Percentiles rank a stretch among this genome's conserved stretches.
Conservation (phyloP, 805 yeast genomes). For the Myxozyma neglecta region DNA sequence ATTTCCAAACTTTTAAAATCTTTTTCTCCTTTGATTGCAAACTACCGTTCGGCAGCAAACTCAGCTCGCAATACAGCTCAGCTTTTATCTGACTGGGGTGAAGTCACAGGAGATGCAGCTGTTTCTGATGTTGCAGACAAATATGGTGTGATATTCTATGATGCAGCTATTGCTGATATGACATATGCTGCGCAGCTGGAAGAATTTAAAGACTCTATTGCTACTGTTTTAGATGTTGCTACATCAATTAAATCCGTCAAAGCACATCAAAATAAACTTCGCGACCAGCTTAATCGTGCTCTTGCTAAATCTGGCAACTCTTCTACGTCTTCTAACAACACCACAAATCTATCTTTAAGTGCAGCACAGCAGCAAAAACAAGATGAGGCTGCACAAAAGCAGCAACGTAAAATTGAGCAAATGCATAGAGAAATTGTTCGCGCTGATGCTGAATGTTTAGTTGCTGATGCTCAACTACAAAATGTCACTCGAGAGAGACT, state of each 20-base stretch:
- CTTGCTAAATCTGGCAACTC: background rate
- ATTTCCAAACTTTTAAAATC: slow-evolving; percentile 22
- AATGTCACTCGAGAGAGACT: slow-evolving; percentile 85
- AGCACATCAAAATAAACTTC: slow-evolving; percentile 76
- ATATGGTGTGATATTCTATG: slow-evolving; percentile 77
- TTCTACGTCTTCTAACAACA: background rate
- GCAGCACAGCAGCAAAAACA: background rate
- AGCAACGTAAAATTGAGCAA: slow-evolving; percentile 63
- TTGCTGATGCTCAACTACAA: slow-evolving; percentile 88
- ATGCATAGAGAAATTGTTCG: slow-evolving; percentile 87
- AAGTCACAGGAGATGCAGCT: slow-evolving; percentile 77
- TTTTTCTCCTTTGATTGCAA: slow-evolving; percentile 2
- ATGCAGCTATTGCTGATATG: slow-evolving; percentile 83
- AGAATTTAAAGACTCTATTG: slow-evolving; percentile 79
- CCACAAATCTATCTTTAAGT: background rate
- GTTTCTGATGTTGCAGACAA: slow-evolving; percentile 82
- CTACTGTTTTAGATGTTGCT: slow-evolving; percentile 80
- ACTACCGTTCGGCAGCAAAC: slow-evolving; percentile 10
- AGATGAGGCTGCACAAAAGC: slow-evolving; percentile 40
- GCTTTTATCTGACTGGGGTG: slow-evolving; percentile 70
- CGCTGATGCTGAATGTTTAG: slow-evolving; percentile 88
- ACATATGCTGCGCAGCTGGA: slow-evolving; percentile 75
- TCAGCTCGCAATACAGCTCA: slow-evolving; percentile 19
- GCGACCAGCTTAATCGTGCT: slow-evolving; percentile 68
- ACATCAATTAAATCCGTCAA: slow-evolving; percentile 85